These are phyloP conservation scores for Blastomyces gilchristii DNA, from an alignment of 2,329 filamentous ascomycete species.

Conservation along the genomic window DNA sequence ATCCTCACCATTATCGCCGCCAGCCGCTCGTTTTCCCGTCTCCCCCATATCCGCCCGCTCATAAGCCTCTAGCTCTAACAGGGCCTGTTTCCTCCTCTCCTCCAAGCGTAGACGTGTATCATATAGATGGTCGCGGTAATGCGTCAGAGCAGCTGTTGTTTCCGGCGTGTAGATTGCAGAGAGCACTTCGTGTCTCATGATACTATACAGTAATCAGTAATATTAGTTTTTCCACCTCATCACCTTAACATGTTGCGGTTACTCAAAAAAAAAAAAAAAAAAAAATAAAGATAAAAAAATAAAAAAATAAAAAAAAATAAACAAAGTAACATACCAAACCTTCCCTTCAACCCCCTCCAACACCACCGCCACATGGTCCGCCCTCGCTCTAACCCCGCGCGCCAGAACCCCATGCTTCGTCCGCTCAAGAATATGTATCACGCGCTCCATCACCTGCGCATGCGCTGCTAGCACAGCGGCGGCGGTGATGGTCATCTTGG, in stretches of 20 bases:
- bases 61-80: slow-evolving; percentile 28
- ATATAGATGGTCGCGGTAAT: slow-evolving; percentile 27
- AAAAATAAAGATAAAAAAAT: background rate
- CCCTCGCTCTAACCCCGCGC: slow-evolving; percentile 29
- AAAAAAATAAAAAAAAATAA: background rate
- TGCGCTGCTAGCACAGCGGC: slow-evolving; percentile 26
- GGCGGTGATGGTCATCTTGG: slow-evolving; percentile 27
- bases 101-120: slow-evolving; percentile 24
- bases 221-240: background rate
- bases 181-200: slow-evolving; percentile 29
- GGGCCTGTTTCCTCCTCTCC: slow-evolving; percentile 22
- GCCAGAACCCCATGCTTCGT: slow-evolving; percentile 31
- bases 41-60: slow-evolving; percentile 20
- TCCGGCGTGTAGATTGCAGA: slow-evolving; percentile 32
- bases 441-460: slow-evolving; percentile 28
- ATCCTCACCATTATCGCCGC: slow-evolving; percentile 1
- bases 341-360: slow-evolving; percentile 31
- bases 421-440: slow-evolving; percentile 32
- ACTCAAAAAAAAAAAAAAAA: background rate
- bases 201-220: slow-evolving; percentile 18
- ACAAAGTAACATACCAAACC: slow-evolving; percentile 24
- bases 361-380: slow-evolving; percentile 31
- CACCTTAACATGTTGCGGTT: background rate
- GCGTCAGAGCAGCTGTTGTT: slow-evolving; percentile 23
- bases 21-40: background rate